Evolutionary conservation across 805 yeast genomes (phyloP).

Genomic region (Candida parachauliodes): DNA sequence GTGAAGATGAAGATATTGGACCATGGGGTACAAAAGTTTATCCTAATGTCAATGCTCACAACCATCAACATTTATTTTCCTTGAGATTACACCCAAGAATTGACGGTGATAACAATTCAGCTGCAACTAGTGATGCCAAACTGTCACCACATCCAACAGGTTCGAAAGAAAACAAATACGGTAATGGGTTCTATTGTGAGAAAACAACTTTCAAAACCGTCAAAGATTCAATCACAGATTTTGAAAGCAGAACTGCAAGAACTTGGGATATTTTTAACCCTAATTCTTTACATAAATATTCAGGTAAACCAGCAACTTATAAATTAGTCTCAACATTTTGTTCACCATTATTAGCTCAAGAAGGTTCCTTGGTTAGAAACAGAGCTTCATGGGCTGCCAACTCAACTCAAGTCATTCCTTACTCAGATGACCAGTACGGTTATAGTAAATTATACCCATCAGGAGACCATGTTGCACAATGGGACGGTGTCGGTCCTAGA

Average conservation of each 20-base stretch:
- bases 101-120: conserved; percentile 77
- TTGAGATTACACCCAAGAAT: conserved; percentile 76
- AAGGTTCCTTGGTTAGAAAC: conserved; percentile 69
- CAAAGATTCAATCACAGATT: conserved; percentile 60
- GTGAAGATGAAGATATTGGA: conserved; percentile 61
- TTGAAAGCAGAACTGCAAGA: conserved; percentile 60
- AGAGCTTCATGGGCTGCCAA: conserved; percentile 81
- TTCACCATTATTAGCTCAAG: conserved; percentile 69
- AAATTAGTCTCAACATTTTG: conserved; percentile 74
- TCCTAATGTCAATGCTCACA: conserved; percentile 79
- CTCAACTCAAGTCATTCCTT: conserved; percentile 66
- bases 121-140: conserved; percentile 61
- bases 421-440: conserved; percentile 48
- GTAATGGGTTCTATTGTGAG: conserved; percentile 70
- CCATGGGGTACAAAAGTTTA: conserved; percentile 82
- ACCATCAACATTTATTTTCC: conserved; percentile 81
- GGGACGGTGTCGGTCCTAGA: conserved; percentile 64
- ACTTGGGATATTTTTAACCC: conserved; percentile 81
- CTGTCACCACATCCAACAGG: conserved; percentile 60
- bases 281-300: conserved; percentile 57
- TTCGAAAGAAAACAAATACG: conserved; percentile 67
- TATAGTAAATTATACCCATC: conserved; percentile 73
- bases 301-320: conserved; percentile 73
- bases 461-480: conserved; percentile 73
- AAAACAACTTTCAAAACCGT: conserved; percentile 67